Base-by-base conservation (phyloP, 441 rosid species). In the Mallotus japonicus region DNA sequence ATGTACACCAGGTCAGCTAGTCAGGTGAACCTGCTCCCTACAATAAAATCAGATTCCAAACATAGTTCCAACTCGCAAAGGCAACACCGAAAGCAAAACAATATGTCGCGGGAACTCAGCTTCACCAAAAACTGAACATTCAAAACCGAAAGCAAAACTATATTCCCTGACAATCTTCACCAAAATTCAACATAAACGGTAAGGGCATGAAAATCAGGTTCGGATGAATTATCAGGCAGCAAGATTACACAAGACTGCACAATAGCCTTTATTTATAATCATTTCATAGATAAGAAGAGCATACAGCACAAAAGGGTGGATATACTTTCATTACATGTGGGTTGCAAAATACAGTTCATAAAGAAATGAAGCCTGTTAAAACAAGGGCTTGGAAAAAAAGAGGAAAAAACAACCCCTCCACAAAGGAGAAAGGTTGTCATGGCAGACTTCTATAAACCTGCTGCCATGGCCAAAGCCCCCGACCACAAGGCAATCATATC, bases 391-490 rank as follows among this genome's bases (percentile, higher is more conserved):
- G 79, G 85, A 28, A 0, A 67, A 66, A 69, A 77, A 0, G 4
- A n/a, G 12, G 15, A 55, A 78, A 81, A 83, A 87, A 79, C 73
- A 78, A 80, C 82, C 73, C 58, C 58, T 51, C 69, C 17, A 10
- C 19, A 2, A 58, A 19, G 65, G 51, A 68, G 64, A 61, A 62
- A 32, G 85, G 77, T 76, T 80, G 82, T 85, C 78, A 70, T 69
- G 86, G 86, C 90, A 83, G 75, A 69, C 87, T 24, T 24, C 53
- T 62, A 71, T 75, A 79, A 81, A 37, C 22, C 40, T 69, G 83
- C 83, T 79, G 86, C 90, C 85, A 80, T 22, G 74, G 85, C 87
- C 90, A 75, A 82, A 71, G 67, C 86, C 89, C 86, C 0, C 13
- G 49, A 75, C 67, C 59, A 75, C 84, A 19, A 76, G 85, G 73